Evolutionary conservation across 768 basidiomycete species (phyloP), one percentile per base, ranked within the genome.

Genomic region (Suillus alpinus): DNA sequence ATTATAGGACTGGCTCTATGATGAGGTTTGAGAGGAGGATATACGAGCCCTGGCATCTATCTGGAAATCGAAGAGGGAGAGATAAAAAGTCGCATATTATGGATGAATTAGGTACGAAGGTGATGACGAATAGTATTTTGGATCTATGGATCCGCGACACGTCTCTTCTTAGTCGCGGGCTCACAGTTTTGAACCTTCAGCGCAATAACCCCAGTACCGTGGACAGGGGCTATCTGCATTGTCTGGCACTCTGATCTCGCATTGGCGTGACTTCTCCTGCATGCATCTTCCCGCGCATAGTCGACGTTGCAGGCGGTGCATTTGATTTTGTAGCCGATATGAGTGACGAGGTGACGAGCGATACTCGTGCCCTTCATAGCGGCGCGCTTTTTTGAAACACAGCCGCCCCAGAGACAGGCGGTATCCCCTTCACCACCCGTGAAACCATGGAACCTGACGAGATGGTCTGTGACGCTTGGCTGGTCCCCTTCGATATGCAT

Each of bases 401-500:
- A 73, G 3, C 67, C 73, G n/a, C 59, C 65, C 73, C 72, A 73
- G 26, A 73, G 50, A 64, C 72, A 75, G 5, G 70, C 66, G 26
- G 70, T 73, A 47, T 66, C 64, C 1, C 71, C 66, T 55, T 73
- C 73, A 0, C 73, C 73, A 4, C 72, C 72, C 0, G 67, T 67
- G 36, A 73, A 75, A 0, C 66, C 64, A 58, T 73, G 72, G 40
- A 70, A 73, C 55, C 68, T 70, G 12, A 65, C 62, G 61, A 73
- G 68, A 59, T 73, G 72, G 59, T 73, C 72, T 10, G 71, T 71
- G 26, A 75, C 70, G 61, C 63, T 68, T 18, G 70, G 67, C 13
- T 75, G 73, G 59, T 73, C 73, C 20, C 73, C 73, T 53, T 73
- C 73, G 40, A 73, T 71, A 67, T 73, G 75, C 73, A 73, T 73